Base-by-base conservation (phyloP, 176 grass and related monocot genomes). In the Guadua angustifolia region DNA sequence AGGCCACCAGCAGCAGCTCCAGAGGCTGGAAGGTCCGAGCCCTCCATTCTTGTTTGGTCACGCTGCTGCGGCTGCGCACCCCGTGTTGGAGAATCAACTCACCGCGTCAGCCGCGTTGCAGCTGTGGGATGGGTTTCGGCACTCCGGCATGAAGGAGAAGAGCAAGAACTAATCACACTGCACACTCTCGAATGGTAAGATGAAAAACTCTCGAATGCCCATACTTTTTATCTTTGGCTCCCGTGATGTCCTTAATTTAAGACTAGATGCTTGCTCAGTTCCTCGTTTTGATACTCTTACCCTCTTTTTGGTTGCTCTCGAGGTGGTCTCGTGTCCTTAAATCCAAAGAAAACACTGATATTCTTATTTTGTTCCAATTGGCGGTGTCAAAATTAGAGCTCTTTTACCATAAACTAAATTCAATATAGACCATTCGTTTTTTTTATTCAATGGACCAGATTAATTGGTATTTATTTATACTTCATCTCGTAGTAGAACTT, bases 121-220 rank as follows among this genome's bases (percentile, higher is more conserved):
- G 76, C 86, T 94, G 52, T 94, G 89, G 87, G 90, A 97, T 42
- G 91, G 94, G 0, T 88, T 81, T 79, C 59, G 66, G 43, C 89
- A 91, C 82, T 78, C 92, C 42, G 80, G 63, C 82, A 61, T 88
- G 29, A 94, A 92, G 79, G 94, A 91, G 89, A 97, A 92, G 90
- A 84, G 71, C 82, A 92, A 97, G 66, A 88, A 88, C 72, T 97
- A 89, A 90, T 76, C 63, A 1, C 22, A 19, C 33, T 25, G 19
- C 38, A 29, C 64, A 74, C 79, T 61, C 60, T 69, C 53, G 42
- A 63, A 69, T 22, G 80, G 89, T 87, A 90, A 74, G 68, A 36
- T 36, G 22, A 32, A 1, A 13, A 71, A 50, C 66, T 71, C 73
- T 67, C 29, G 3, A 67, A 75, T 58, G 24, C 3, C 7, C 11